These are phyloP conservation scores for Corchorus olitorius DNA, from an alignment of 345 rosid genomes.

Conservation along the genomic window DNA sequence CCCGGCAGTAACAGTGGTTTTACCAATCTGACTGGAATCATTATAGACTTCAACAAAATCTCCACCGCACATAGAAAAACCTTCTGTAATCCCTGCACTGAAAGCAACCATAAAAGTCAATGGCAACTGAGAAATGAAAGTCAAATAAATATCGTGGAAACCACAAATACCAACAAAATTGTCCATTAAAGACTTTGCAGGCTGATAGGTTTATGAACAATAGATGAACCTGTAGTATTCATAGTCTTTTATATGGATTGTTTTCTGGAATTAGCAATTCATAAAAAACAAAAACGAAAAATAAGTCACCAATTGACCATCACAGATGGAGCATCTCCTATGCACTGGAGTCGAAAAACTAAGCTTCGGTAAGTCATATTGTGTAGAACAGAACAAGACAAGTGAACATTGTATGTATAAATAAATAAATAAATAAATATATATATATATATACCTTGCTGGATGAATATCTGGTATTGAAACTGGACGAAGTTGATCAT, in stretches of 20 bases:
- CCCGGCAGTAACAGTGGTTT: conserved; percentile 8
- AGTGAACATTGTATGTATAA: neutral
- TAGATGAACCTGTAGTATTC: neutral
- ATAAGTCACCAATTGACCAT: neutral
- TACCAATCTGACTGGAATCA: conserved; percentile 86
- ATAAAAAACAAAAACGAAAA: neutral
- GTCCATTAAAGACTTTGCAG: conserved; percentile 5
- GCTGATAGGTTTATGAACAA: neutral
- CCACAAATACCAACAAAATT: neutral
- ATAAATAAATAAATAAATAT: too few species aligned
- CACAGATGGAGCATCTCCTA: neutral
- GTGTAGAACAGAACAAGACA: conserved; percentile 8
- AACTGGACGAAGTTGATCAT: conserved; percentile 86
- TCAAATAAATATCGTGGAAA: neutral
- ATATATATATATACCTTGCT: conserved; percentile 70
- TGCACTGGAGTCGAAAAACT: neutral
- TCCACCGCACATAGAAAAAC: conserved; percentile 99
- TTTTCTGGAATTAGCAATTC: neutral
- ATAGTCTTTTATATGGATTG: neutral
- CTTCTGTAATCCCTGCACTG: conserved; percentile 99
- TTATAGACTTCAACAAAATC: conserved; percentile 95
- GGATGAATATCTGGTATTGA: conserved; percentile 90
- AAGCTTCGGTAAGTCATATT: neutral
- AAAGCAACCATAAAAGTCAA: conserved; percentile 27
- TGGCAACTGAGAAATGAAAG: conserved; percentile 1